Conservation (phyloP, 1,284 basidiomycete genomes). For the Sutorius eximius region DNA sequence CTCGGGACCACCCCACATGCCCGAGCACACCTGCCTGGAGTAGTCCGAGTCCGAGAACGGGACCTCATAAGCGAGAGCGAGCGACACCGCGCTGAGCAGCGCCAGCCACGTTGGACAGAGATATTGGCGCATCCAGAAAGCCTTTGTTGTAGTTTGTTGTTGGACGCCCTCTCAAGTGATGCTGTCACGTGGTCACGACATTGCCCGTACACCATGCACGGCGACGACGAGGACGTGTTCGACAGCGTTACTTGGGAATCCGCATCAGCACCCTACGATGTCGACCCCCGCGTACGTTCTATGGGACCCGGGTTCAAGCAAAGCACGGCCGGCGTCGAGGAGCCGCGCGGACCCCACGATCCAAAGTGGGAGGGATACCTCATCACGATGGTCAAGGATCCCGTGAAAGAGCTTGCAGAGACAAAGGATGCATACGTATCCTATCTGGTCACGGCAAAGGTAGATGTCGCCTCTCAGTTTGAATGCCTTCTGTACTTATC, state of each 20-base stretch:
- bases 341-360: slow-evolving; percentile 61
- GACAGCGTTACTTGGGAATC: slow-evolving; percentile 86
- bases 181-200: slow-evolving; percentile 28
- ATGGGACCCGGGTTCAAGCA: slow-evolving; percentile 76
- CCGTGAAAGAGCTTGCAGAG: slow-evolving; percentile 92
- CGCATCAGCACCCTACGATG: slow-evolving; percentile 54
- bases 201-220: slow-evolving; percentile 50
- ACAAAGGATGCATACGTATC: slow-evolving; percentile 97
- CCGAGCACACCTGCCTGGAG: slow-evolving; percentile 88
- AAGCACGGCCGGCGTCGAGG: slow-evolving; percentile 64
- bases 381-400: slow-evolving; percentile 84
- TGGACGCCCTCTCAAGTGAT: slow-evolving; percentile 1
- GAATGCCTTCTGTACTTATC: slow-evolving; percentile 8
- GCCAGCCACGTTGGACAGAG: slow-evolving; percentile 27
- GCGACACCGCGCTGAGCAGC: slow-evolving; percentile 36
- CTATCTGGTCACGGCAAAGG: slow-evolving; percentile 89
- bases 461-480: slow-evolving; percentile 36
- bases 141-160: slow-evolving; percentile 33
- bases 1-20: slow-evolving; percentile 84
- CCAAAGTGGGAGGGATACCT: slow-evolving; percentile 92
- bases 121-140: slow-evolving; percentile 29
- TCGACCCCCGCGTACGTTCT: slow-evolving; percentile 39
- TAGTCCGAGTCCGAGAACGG: slow-evolving; percentile 73
- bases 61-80: slow-evolving; percentile 57
- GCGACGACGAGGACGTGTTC: slow-evolving; percentile 82